Evolutionary conservation across 371 early-diverging fungal genomes (phyloP), one percentile per base, ranked within the genome.

Genomic region (Mycotypha africana): DNA sequence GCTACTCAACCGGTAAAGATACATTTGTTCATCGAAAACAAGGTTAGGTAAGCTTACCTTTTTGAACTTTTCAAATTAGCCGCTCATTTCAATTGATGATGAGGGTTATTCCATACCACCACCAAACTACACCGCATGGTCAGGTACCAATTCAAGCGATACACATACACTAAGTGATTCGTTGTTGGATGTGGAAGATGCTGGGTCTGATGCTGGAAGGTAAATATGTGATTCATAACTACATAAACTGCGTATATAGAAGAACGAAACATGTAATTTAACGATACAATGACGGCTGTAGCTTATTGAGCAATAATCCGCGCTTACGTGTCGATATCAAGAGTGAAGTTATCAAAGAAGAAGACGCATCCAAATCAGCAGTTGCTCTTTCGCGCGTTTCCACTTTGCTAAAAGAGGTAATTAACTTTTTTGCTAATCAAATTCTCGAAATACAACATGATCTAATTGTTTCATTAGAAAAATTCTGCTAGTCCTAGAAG

Each of bases 311-410:
- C 23, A 44, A 37, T 36, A n/a, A 40, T 9, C 56, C 51, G 21
- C 46, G 39, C 5, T 38, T 56, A 24, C 51, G 47, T 12, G 47
- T 56, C 6, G 47, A 56, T n/a, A 56, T 56, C n/a, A 34, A 56
- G 41, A 65, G 52, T 28, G 65, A 68, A 47, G 32, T 42, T n/a
- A 42, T 62, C 0, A 53, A 44, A 15, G 62, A 65, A 41, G 62
- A 60, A 11, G 65, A 64, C 45, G 60, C 58, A 8, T 40, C 44
- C 7, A 47, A 63, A n/a, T 51, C 70, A 2, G 49, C 59, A 14
- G 51, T 51, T 0, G 51, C 56, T 15, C 43, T 56, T 21, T 47
- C 38, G 11, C 41, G 51, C 11, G 51, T 56, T 1, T 42, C 51
- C 2, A 51, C 51, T 11, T 26, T 56, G 19, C 35, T 56, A 30